These are phyloP conservation scores for Barnettozyma wickerhamii DNA, from an alignment of 805 yeast genomes.

Conservation along the genomic window DNA sequence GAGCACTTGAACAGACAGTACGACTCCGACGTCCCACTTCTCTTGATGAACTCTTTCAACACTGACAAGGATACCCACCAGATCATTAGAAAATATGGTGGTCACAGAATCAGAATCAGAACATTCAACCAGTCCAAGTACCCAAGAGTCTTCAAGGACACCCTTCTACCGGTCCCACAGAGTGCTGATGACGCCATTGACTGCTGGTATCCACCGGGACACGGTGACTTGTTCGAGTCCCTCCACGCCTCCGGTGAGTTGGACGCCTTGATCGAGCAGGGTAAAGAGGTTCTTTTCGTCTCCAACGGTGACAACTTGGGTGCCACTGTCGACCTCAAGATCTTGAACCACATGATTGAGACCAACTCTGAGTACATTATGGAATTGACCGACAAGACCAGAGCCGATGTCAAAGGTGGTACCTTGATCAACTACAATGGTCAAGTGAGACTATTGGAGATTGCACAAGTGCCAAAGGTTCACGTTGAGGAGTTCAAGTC, in stretches of 20 bases:
- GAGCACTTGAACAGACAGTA: constrained; percentile 88
- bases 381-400: constrained; percentile 98
- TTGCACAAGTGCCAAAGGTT: constrained; percentile 98
- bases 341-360: constrained; percentile 88
- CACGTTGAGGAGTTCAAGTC: constrained; percentile 98
- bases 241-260: constrained; percentile 87
- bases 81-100: constrained; percentile 93
- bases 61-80: constrained; percentile 94
- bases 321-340: constrained; percentile 92
- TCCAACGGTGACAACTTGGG: constrained; percentile 99
- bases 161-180: constrained; percentile 92
- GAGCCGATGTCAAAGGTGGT: constrained; percentile 99
- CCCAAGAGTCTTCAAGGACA: constrained; percentile 94
- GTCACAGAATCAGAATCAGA: constrained; percentile 90
- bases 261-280: constrained; percentile 83
- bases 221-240: constrained; percentile 94
- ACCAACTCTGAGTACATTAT: constrained; percentile 90
- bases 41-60: constrained; percentile 98
- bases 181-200: constrained; percentile 67
- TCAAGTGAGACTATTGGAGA: constrained; percentile 88
- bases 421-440: constrained; percentile 96
- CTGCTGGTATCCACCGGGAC: constrained; percentile 99
- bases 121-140: constrained; percentile 97
- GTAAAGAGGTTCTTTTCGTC: constrained; percentile 91
- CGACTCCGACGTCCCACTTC: constrained; percentile 91